A percentile compares a stretch with the other conserved stretches of the same genome.
Conservation (phyloP, 768 basidiomycete species). For the Filobasidium floriforme region DNA sequence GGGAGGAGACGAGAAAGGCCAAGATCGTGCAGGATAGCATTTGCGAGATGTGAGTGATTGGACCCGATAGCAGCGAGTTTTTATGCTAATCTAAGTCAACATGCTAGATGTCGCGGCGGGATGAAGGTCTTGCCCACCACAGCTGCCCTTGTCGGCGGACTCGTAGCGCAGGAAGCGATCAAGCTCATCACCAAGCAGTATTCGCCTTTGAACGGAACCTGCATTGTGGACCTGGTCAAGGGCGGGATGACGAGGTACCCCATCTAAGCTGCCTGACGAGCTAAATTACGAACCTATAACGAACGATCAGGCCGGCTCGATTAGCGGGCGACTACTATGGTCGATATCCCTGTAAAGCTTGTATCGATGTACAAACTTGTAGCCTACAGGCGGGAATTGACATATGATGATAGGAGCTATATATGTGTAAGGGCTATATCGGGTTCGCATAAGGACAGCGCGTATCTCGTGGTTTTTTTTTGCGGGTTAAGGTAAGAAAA, state of each 20-base stretch:
- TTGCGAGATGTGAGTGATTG: neutral
- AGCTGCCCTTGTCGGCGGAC: constrained; percentile 83
- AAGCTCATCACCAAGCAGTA: constrained; percentile 97
- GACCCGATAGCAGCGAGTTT: neutral
- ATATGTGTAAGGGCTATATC: too few relatives aligned
- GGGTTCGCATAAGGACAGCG: too few relatives aligned
- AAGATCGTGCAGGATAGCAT: constrained; percentile 8
- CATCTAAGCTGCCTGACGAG: constrained; percentile 22
- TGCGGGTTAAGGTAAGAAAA: too few relatives aligned
- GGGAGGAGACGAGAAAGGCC: constrained; percentile 4
- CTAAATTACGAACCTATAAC: too few relatives aligned
- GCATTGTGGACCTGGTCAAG: constrained; percentile 65
- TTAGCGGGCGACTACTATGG: too few relatives aligned
- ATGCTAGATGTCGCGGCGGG: constrained; percentile 33
- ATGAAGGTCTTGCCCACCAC: constrained; percentile 65
- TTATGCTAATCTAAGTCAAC: neutral
- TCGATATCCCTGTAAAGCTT: too few relatives aligned
- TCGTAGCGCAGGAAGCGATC: constrained; percentile 93
- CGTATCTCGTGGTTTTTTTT: too few relatives aligned
- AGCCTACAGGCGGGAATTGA: too few relatives aligned
- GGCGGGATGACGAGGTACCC: constrained; percentile 42
- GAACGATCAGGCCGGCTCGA: too few relatives aligned
- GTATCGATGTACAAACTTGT: too few relatives aligned
- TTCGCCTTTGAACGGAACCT: constrained; percentile 76
- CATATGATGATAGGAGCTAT: too few relatives aligned